These are phyloP conservation scores for Calonectria montana DNA, from an alignment of 2,329 filamentous ascomycete species.

Conservation along the genomic window DNA sequence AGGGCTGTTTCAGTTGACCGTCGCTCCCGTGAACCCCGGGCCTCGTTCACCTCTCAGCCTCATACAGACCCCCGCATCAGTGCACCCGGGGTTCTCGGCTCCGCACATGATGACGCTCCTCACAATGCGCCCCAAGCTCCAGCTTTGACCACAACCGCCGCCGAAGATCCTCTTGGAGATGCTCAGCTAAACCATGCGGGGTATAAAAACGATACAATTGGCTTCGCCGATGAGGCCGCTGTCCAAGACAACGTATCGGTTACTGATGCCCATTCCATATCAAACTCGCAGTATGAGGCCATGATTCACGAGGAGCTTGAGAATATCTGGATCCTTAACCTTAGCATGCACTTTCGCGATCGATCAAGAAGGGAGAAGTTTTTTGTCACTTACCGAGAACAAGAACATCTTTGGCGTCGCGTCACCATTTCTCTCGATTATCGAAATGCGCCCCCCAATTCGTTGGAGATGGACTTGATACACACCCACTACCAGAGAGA, in stretches of 20 bases:
- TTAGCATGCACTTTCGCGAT: conserved; percentile 98
- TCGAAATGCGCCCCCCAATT: conserved; percentile 80
- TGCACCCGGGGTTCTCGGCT: conserved; percentile 58
- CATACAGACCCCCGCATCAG: conserved; percentile 56
- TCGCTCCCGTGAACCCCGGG: conserved; percentile 51
- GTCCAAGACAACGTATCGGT: conserved; percentile 47
- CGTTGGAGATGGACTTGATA: conserved; percentile 85
- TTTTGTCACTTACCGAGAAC: conserved; percentile 93
- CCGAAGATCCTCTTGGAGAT: conserved; percentile 27
- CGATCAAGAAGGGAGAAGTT: conserved; percentile 95
- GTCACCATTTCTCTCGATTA: conserved; percentile 97
- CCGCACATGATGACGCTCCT: conserved; percentile 33
- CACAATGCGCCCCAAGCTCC: conserved; percentile 25
- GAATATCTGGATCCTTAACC: conserved; percentile 91
- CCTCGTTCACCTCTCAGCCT: conserved; percentile 35
- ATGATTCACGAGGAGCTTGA: conserved; percentile 86
- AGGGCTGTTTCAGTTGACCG: conserved; percentile 77
- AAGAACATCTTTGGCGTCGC: conserved; percentile 81
- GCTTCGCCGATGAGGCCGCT: conserved; percentile 34
- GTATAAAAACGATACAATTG: conserved; percentile 35
- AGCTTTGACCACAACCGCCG: conserved; percentile 26
- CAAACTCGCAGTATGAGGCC: conserved; percentile 67
- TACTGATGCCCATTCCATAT: conserved; percentile 60
- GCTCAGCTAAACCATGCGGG: conserved; percentile 8
- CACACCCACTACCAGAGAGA: conserved; percentile 86